Evolutionary conservation across 345 rosid species (phyloP).

Genomic region (Eucalyptus shirleyi): DNA sequence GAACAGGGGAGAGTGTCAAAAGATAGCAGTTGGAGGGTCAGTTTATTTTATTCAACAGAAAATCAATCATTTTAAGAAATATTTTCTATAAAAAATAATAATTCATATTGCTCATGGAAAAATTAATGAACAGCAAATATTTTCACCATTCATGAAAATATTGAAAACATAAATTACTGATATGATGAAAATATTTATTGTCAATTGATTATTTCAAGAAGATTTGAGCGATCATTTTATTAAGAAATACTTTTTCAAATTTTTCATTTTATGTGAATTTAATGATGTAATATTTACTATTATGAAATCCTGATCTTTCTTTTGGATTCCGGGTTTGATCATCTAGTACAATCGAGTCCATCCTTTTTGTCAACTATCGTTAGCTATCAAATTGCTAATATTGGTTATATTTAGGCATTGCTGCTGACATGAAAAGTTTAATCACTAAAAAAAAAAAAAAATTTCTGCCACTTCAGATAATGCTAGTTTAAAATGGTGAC

Average conservation of each 20-base stretch:
- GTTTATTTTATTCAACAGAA: no score
- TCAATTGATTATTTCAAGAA: no score
- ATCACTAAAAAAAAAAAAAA: not conserved
- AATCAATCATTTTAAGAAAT: not conserved
- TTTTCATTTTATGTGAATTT: no score
- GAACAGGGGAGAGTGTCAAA: not conserved
- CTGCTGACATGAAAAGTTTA: no score
- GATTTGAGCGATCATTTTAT: not conserved
- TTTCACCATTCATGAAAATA: not conserved
- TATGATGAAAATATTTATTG: not conserved
- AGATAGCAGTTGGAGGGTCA: not conserved
- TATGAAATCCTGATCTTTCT: accelerated
- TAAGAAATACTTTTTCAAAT: no score
- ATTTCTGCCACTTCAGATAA: not conserved
- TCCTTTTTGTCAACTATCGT: not conserved
- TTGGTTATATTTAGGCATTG: no score
- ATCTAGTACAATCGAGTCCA: no score
- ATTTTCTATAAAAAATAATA: not conserved
- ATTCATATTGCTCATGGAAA: accelerated
- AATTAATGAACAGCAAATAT: not conserved
- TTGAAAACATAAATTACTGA: not conserved
- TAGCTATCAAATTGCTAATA: not conserved
- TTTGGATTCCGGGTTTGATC: accelerated
- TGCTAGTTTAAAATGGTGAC: accelerated
- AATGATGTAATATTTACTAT: not conserved